phyloP scores from a whole-genome alignment of 1,284 basidiomycete species.

The Coniferiporia sulphurascens region DNA sequence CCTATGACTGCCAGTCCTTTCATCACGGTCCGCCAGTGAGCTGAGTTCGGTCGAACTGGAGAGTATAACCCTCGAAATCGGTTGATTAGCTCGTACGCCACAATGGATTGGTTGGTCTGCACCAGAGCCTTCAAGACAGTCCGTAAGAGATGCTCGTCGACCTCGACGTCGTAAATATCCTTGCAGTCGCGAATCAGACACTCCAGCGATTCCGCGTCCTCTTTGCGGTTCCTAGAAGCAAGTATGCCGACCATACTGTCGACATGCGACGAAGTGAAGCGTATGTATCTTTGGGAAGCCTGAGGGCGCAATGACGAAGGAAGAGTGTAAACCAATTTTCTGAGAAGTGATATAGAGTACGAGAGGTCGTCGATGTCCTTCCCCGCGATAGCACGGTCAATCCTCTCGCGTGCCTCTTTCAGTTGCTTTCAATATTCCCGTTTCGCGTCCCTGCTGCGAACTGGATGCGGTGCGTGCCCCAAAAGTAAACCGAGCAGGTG shows the following conservation, averaged over 20 bases:
- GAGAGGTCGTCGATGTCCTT: slow-evolving; percentile 3
- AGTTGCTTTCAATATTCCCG: slow-evolving; percentile 1
- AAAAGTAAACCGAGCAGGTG: not conserved
- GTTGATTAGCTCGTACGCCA: slow-evolving; percentile 8
- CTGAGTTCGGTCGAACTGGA: slow-evolving; percentile 4
- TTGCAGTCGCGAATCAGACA: slow-evolving; percentile 6
- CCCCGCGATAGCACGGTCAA: not conserved
- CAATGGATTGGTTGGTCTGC: not conserved
- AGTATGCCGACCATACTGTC: not conserved
- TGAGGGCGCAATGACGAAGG: not conserved
- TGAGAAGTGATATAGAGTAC: not conserved
- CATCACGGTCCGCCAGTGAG: slow-evolving; percentile 11
- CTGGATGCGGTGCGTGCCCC: not conserved
- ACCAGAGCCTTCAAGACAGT: not conserved
- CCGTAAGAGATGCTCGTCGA: not conserved
- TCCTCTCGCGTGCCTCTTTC: not conserved
- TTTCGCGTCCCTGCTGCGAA: not conserved
- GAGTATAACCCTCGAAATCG: not conserved
- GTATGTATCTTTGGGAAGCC: not conserved
- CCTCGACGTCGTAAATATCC: slow-evolving; percentile 3
- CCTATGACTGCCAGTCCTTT: slow-evolving; percentile 3
- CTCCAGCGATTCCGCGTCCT: slow-evolving; percentile 1
- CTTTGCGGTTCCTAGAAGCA: not conserved
- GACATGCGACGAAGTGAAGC: not conserved
- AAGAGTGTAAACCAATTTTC: slow-evolving; percentile 4